A percentile compares a stretch with the other conserved stretches of the same genome.
Evolutionary conservation across 1,139 yeast species (phyloP).

Genomic region (Hansenula sp.): DNA sequence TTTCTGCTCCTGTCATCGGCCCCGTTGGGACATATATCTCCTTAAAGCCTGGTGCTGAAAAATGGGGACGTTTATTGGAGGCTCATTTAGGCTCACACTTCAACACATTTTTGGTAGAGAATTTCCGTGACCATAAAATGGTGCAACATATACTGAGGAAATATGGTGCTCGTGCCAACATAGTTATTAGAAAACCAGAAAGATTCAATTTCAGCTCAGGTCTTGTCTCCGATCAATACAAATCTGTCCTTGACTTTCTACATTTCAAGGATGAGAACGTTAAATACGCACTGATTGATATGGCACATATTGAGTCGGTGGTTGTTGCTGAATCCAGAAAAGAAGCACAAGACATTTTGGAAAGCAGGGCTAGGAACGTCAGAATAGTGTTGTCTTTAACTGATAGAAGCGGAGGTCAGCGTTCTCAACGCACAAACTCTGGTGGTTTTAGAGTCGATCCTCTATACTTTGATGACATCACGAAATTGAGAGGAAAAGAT

Average conservation of each 20-base stretch:
- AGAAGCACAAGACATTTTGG: constrained; percentile 47
- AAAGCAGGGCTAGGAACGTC: constrained; percentile 38
- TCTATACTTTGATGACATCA: constrained; percentile 32
- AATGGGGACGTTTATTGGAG: constrained; percentile 66
- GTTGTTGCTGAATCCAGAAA: constrained; percentile 47
- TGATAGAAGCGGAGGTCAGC: constrained; percentile 41
- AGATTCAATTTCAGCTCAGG: constrained; percentile 45
- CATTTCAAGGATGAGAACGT: constrained; percentile 51
- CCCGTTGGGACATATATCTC: constrained; percentile 70
- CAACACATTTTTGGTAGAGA: constrained; percentile 65
- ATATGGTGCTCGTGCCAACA: constrained; percentile 30
- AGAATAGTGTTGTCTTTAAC: constrained; percentile 42
- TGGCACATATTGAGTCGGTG: constrained; percentile 53
- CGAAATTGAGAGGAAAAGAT: constrained; percentile 24
- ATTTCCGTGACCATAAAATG: constrained; percentile 53
- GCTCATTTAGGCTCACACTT: constrained; percentile 43
- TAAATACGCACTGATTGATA: constrained; percentile 63
- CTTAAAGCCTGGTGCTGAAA: constrained; percentile 49
- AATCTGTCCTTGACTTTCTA: constrained; percentile 59
- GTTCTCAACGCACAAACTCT: constrained; percentile 31
- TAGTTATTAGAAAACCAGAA: constrained; percentile 56
- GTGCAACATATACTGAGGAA: constrained; percentile 42
- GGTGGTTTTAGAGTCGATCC: constrained; percentile 60
- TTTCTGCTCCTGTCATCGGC: constrained; percentile 65
- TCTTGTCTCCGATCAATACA: constrained; percentile 32